These are phyloP conservation scores for Clonostachys sp. DNA, from an alignment of 2,329 filamentous ascomycete species.

Conservation along the genomic window DNA sequence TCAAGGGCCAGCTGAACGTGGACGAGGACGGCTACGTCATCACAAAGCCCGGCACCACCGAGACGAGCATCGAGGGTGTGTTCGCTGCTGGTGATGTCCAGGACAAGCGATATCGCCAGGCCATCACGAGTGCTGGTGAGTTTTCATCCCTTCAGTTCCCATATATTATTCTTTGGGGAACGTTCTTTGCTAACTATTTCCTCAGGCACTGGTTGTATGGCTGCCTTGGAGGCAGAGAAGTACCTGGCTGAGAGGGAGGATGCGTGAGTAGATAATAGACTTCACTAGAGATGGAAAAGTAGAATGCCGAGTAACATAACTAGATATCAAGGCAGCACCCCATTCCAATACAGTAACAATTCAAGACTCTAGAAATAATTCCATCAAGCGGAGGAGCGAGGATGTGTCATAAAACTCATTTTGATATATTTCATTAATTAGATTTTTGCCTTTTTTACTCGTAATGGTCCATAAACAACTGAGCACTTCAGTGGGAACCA, in stretches of 20 bases:
- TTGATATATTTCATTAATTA: too few species aligned
- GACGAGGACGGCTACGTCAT: slow-evolving; percentile 89
- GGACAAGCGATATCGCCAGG: slow-evolving; percentile 97
- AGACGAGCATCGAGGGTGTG: slow-evolving; percentile 85
- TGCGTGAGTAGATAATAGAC: slow-evolving; percentile 3
- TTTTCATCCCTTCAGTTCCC: slow-evolving; percentile 12
- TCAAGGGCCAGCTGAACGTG: slow-evolving; percentile 85
- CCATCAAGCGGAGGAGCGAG: too few species aligned
- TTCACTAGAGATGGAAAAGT: neutral
- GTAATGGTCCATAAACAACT: too few species aligned
- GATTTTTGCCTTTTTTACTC: too few species aligned
- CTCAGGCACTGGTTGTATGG: slow-evolving; percentile 86
- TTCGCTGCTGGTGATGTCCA: slow-evolving; percentile 98
- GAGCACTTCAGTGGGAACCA: too few species aligned
- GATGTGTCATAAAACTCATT: too few species aligned
- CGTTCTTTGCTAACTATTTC: neutral
- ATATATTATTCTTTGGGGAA: neutral
- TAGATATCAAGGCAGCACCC: too few species aligned
- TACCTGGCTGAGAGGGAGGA: slow-evolving; percentile 74
- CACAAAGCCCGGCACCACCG: slow-evolving; percentile 82
- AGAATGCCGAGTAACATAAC: neutral
- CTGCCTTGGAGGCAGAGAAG: slow-evolving; percentile 93
- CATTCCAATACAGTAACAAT: too few species aligned
- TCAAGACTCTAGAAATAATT: too few species aligned
- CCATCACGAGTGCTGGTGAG: slow-evolving; percentile 92